These are phyloP conservation scores for Vaucheria bursata DNA, from an alignment of 352 stramenopile species.

Conservation along the genomic window DNA sequence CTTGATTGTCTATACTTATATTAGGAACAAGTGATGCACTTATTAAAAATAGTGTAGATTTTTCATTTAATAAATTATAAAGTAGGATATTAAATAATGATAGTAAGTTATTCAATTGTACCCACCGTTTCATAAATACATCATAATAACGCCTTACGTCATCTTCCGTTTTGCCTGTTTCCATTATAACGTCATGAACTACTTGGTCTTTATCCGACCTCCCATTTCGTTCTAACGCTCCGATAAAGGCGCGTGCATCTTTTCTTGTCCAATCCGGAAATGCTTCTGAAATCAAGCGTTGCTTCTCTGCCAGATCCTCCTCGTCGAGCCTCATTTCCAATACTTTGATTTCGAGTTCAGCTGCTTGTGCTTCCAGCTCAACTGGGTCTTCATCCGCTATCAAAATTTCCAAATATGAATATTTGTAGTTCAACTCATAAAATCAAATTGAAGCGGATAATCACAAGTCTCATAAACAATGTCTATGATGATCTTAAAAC, in stretches of 20 bases:
- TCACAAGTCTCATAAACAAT: too few relatives aligned
- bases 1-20: too few relatives aligned
- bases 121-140: constrained; percentile 63
- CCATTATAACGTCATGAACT: constrained; percentile 72
- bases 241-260: constrained; percentile 75
- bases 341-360: constrained; percentile 17
- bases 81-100: not conserved
- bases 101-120: too few relatives aligned
- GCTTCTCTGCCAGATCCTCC: constrained; percentile 57
- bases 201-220: constrained; percentile 77
- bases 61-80: too few relatives aligned
- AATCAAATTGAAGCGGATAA: too few relatives aligned
- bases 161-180: constrained; percentile 74
- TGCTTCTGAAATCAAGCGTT: constrained; percentile 64
- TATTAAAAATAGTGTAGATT: too few relatives aligned
- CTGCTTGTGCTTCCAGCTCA: constrained; percentile 59
- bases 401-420: too few relatives aligned
- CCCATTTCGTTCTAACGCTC: constrained; percentile 82
- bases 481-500: too few relatives aligned
- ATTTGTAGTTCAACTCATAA: too few relatives aligned
- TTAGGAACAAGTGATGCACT: too few relatives aligned
- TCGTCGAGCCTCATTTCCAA: constrained; percentile 12
- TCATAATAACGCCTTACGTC: constrained; percentile 90
- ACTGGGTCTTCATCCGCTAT: constrained; percentile 65
- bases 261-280: constrained; percentile 89